phyloP scores from a whole-genome alignment of 2,329 filamentous ascomycete genomes.

The Aureobasidium sp. region DNA sequence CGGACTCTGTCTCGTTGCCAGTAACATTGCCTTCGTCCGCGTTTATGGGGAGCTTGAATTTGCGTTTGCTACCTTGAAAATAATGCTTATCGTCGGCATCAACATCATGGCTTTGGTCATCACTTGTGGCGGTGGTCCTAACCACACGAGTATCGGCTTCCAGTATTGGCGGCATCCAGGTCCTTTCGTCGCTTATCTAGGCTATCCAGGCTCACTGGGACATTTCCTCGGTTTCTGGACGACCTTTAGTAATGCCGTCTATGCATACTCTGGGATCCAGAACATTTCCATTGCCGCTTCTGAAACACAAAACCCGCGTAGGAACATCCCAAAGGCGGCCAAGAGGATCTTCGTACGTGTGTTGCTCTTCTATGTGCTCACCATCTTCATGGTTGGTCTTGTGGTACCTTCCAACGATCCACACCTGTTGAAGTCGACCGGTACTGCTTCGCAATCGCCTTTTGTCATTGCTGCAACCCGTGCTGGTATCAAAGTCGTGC shows the following conservation, averaged over 20 bases:
- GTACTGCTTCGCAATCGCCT: slow-evolving; percentile 46
- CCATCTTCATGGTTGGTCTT: slow-evolving; percentile 50
- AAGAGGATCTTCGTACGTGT: slow-evolving; percentile 53
- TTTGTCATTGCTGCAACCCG: slow-evolving; percentile 44
- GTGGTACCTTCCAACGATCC: slow-evolving; percentile 48
- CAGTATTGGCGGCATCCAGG: slow-evolving; percentile 19
- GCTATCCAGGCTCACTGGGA: slow-evolving; percentile 15
- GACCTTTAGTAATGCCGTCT: slow-evolving; percentile 18
- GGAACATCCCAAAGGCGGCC: slow-evolving; percentile 49
- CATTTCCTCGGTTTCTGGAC: slow-evolving; percentile 20
- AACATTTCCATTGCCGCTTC: slow-evolving; percentile 22
- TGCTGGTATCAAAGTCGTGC: slow-evolving; percentile 44
- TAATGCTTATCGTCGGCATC: slow-evolving; percentile 21
- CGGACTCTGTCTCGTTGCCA: slow-evolving; percentile 52
- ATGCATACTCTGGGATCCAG: slow-evolving; percentile 22
- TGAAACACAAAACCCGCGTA: slow-evolving; percentile 15
- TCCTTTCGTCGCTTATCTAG: slow-evolving; percentile 21
- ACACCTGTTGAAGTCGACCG: slow-evolving; percentile 44
- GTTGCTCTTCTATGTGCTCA: slow-evolving; percentile 46
- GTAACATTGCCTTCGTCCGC: slow-evolving; percentile 52
- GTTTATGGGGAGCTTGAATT: slow-evolving; percentile 22
- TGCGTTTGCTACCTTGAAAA: slow-evolving; percentile 19
- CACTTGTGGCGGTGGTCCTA: slow-evolving; percentile 15
- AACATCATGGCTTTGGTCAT: slow-evolving; percentile 22
- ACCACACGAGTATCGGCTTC: slow-evolving; percentile 19